phyloP scores from a whole-genome alignment of 1,284 basidiomycete species.

The Cutaneotrichosporon sp. region DNA sequence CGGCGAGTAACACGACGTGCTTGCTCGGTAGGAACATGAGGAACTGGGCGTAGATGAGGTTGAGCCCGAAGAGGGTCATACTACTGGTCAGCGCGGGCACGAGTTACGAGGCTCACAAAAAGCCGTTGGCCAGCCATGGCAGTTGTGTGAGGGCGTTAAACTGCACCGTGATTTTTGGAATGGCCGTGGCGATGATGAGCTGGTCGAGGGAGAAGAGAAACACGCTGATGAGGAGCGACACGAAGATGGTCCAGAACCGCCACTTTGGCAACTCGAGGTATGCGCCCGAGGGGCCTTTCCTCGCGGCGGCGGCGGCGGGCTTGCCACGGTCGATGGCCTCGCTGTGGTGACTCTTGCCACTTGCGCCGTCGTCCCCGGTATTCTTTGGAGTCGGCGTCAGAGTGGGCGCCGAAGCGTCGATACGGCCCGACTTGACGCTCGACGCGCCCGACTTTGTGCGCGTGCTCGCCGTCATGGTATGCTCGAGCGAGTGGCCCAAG shows the following conservation, averaged over 20 bases:
- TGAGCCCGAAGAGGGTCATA: conserved; percentile 47
- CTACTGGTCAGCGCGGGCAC: conserved; percentile 12
- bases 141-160: conserved; percentile 50
- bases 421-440: no score
- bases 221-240: conserved; percentile 34
- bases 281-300: background rate
- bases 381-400: no score
- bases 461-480: no score
- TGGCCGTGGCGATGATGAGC: conserved; percentile 49
- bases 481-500: no score
- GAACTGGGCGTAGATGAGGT: conserved; percentile 47
- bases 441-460: no score
- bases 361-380: no score
- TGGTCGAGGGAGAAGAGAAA: conserved; percentile 48
- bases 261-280: conserved; percentile 4
- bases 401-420: no score
- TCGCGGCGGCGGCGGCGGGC: background rate
- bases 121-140: conserved; percentile 46
- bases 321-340: no score
- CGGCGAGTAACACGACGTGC: conserved; percentile 48
- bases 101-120: conserved; percentile 28
- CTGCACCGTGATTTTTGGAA: conserved; percentile 44
- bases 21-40: conserved; percentile 48
- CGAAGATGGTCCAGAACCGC: conserved; percentile 38
- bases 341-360: no score